Evolutionary conservation across 148 eudicot genomes (phyloP).

Genomic region (Fagopyrum homotropicum): DNA sequence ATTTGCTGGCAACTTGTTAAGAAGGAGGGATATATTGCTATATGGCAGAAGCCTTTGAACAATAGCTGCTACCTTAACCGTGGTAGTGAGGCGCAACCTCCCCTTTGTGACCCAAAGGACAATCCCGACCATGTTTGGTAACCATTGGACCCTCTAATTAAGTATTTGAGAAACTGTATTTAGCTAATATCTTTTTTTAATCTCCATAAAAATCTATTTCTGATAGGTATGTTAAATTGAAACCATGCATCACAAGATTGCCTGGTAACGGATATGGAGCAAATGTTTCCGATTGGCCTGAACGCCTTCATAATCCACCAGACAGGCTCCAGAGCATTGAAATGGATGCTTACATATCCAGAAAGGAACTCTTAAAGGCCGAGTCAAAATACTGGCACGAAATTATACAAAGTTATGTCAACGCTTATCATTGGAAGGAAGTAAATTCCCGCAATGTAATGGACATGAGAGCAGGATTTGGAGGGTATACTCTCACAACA

Average conservation of each 20-base stretch:
- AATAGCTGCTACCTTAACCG: conserved; percentile 64
- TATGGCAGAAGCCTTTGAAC: conserved; percentile 73
- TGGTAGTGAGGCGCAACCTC: conserved; percentile 36
- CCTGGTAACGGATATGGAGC: conserved; percentile 60
- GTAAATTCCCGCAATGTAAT: conserved; percentile 44
- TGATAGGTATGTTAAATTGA: conserved; percentile 50
- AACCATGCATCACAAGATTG: conserved; percentile 51
- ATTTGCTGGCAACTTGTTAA: conserved; percentile 66
- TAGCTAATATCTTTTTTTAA: not conserved
- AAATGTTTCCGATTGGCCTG: conserved; percentile 61
- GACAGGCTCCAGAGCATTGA: conserved; percentile 54
- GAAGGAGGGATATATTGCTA: conserved; percentile 59
- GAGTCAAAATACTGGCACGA: conserved; percentile 64
- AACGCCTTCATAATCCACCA: conserved; percentile 57
- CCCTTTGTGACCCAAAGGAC: conserved; percentile 45
- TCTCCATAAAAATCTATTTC: not conserved
- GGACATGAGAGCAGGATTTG: conserved; percentile 84
- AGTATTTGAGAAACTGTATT: not conserved
- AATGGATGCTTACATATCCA: conserved; percentile 65
- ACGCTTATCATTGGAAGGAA: conserved; percentile 39
- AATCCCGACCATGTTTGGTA: conserved; percentile 79
- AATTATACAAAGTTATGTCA: conserved; percentile 40
- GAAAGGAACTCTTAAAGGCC: conserved; percentile 55
- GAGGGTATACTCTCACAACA: conserved; percentile 44
- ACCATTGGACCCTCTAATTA: not conserved